Evolutionary conservation across 805 yeast species (phyloP).

Genomic region (Peterozyma xylosa): DNA sequence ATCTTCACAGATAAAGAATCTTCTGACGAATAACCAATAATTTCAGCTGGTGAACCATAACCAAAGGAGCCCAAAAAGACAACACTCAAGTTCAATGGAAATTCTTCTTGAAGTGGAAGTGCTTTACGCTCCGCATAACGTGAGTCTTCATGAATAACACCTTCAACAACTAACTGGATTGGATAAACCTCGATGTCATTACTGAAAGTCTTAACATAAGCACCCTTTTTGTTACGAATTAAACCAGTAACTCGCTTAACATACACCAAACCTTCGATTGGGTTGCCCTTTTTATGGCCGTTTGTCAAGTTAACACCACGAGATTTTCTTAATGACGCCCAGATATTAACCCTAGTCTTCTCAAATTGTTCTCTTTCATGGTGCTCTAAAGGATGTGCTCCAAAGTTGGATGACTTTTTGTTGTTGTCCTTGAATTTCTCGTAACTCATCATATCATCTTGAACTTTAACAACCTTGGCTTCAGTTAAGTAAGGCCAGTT

Average conservation of each 20-base stretch:
- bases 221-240: slow-evolving; percentile 62
- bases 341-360: slow-evolving; percentile 30
- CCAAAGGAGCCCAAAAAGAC: slow-evolving; percentile 81
- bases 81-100: slow-evolving; percentile 63
- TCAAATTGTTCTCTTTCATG: slow-evolving; percentile 41
- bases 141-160: slow-evolving; percentile 63
- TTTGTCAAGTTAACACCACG: slow-evolving; percentile 56
- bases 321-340: slow-evolving; percentile 34
- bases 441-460: slow-evolving; percentile 46
- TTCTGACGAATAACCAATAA: slow-evolving; percentile 45
- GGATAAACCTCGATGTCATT: slow-evolving; percentile 53
- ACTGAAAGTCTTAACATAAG: slow-evolving; percentile 66
- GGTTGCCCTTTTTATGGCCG: slow-evolving; percentile 10
- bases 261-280: slow-evolving; percentile 50
- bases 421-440: slow-evolving; percentile 26
- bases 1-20: slow-evolving; percentile 44
- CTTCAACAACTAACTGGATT: slow-evolving; percentile 72
- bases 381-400: slow-evolving; percentile 32
- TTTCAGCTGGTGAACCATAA: slow-evolving; percentile 73
- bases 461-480: slow-evolving; percentile 58
- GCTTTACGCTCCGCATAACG: slow-evolving; percentile 71
- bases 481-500: slow-evolving; percentile 92
- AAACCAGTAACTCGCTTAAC: slow-evolving; percentile 78
- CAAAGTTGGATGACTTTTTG: slow-evolving; percentile 12
- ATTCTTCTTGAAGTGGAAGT: slow-evolving; percentile 73